A percentile compares a stretch with the other conserved stretches of the same genome.
These are phyloP conservation scores for Buxus sempervirens DNA, from an alignment of 164 flowering plant genomes.

Conservation along the genomic window DNA sequence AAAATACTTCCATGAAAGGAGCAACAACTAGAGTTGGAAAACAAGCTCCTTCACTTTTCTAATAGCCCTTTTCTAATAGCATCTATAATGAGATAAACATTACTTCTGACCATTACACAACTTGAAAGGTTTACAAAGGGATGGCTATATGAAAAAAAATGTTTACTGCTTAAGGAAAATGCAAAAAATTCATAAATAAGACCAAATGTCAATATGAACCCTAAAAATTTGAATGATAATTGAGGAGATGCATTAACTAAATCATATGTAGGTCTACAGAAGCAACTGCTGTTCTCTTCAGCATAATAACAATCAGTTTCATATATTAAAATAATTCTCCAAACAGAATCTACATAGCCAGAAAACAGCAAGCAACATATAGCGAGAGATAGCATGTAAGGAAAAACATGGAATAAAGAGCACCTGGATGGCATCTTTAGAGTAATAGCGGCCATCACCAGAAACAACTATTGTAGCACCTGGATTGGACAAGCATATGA, in stretches of 20 bases:
- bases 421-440: constrained; percentile 97
- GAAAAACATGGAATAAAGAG: not conserved
- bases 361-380: not conserved
- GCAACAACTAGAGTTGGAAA: not conserved
- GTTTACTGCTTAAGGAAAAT: not conserved
- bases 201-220: not conserved
- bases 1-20: not conserved
- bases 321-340: not conserved
- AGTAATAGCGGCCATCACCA: constrained; percentile 98
- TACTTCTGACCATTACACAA: not conserved
- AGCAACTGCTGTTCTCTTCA: not conserved
- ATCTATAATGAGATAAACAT: not conserved
- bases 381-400: not conserved
- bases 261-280: not conserved
- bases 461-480: constrained; percentile 97
- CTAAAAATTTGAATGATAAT: no score
- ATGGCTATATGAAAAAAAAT: not conserved
- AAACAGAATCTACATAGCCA: no score
- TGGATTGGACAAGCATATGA: constrained; percentile 20
- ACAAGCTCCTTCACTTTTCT: not conserved
- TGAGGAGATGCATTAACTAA: no score
- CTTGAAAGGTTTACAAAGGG: not conserved
- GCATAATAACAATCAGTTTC: not conserved
- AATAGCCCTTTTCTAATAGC: not conserved
- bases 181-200: not conserved